Evolutionary conservation across 2,329 filamentous ascomycete genomes (phyloP), one percentile per base, ranked within the genome.

Genomic region (Trichophyton equinum): DNA sequence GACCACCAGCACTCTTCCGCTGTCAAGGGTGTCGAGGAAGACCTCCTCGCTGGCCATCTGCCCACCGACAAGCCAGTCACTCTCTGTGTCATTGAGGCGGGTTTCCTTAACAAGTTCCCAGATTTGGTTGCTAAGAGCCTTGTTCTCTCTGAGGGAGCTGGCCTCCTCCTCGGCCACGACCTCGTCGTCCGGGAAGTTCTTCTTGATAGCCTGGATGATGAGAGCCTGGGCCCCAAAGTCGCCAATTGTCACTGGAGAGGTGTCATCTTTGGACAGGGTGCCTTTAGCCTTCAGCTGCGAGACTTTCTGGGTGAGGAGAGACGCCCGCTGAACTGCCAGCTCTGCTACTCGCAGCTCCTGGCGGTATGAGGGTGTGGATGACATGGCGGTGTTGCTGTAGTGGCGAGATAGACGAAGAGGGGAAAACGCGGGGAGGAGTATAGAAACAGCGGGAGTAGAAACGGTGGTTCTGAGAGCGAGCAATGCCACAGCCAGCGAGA

Each of bases 221-320:
- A 99, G 84, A 36, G 94, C 91, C 78, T 99, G 94, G 42, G 94
- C 95, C 70, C 94, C 94, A 74, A 96, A 97, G 78, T 99, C 94
- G 73, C 92, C 94, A 68, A 97, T 94, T 18, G 94, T 99, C 69
- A 99, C 94, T 66, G 94, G 94, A 8, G 91, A 96, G 72, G 89
- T 90, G 80, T 99, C 94, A 75, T 89, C 87, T 79, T 99, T 99
- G 73, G 87, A 88, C 58, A 96, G 81, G 53, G 94, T 96, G 68
- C 92, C 92, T 78, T 97, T 97, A 68, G 90, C 87, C 76, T 92
- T 94, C 68, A 92, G 88, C 76, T 91, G 80, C 78, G 88, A 89
- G 71, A 91, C 88, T 64, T 82, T 82, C 74, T 89, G 87, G 58
- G 88, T 91, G 62, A 91, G 81, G 65, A 90, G 79, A 22, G 84